phyloP scores from a whole-genome alignment of 305 asterid genomes.

The Fraxinus nigra region DNA sequence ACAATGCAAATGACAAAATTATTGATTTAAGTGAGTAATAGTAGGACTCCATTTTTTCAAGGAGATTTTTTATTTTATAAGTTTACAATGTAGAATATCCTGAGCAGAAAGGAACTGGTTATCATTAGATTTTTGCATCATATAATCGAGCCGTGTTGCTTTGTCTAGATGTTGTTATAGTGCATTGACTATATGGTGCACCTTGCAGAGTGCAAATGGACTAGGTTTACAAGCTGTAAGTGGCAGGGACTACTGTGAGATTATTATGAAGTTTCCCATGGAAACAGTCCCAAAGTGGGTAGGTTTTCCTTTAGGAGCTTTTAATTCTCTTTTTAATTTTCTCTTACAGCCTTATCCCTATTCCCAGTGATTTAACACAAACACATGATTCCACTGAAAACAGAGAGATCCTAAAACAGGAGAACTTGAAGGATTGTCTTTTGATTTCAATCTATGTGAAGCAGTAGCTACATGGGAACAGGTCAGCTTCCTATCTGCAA shows the following conservation, averaged over 20 bases:
- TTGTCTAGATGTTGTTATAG: not conserved
- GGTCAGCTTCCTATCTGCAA: constrained; percentile 54
- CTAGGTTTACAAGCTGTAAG: constrained; percentile 79
- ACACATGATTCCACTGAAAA: constrained; percentile 16
- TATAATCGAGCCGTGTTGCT: not conserved
- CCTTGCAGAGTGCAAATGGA: constrained; percentile 85
- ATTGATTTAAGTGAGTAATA: not conserved
- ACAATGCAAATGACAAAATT: not conserved
- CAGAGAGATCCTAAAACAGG: constrained; percentile 97
- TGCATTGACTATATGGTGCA: constrained; percentile 15
- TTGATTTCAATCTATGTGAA: constrained; percentile 74
- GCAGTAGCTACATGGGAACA: constrained; percentile 99
- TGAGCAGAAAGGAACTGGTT: not conserved
- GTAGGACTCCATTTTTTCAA: not conserved
- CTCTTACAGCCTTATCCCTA: not conserved
- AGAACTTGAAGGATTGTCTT: constrained; percentile 80
- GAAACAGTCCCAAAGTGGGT: constrained; percentile 93
- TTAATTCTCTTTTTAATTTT: not conserved
- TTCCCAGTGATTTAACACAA: not conserved
- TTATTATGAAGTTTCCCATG: constrained; percentile 60
- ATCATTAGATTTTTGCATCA: not conserved
- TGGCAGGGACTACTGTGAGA: constrained; percentile 65
- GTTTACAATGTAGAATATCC: not conserved
- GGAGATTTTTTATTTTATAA: not conserved
- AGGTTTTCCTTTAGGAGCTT: constrained; percentile 24